phyloP scores from a whole-genome alignment of 306 rosid species.

The Vicia faba region DNA sequence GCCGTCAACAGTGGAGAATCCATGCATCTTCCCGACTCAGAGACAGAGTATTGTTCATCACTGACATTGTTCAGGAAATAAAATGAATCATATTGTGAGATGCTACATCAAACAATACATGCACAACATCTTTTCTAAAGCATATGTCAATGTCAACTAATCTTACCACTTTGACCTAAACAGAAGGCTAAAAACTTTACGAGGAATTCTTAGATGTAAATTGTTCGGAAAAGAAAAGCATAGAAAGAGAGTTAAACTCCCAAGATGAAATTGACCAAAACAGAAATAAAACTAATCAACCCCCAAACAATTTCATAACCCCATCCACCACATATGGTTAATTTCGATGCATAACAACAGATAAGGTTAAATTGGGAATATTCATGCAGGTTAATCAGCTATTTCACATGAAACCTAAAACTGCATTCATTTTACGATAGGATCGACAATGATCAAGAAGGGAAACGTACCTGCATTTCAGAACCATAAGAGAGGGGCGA shows the following conservation, averaged over 20 bases:
- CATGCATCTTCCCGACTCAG: slow-evolving; percentile 68
- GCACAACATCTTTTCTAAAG: neutral
- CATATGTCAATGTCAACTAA: neutral
- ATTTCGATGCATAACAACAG: too few relatives aligned
- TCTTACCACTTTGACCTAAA: slow-evolving; percentile 8
- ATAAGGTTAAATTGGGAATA: too few relatives aligned
- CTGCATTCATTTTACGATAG: too few relatives aligned
- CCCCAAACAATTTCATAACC: too few relatives aligned
- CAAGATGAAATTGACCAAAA: neutral
- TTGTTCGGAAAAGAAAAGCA: neutral
- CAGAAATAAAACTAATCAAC: too few relatives aligned
- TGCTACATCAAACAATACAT: neutral
- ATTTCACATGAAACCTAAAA: too few relatives aligned
- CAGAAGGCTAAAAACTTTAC: neutral
- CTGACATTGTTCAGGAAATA: slow-evolving; percentile 47
- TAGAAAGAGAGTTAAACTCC: neutral
- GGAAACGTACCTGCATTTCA: too few relatives aligned
- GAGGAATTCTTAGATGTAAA: slow-evolving; percentile 10
- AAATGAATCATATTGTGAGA: slow-evolving; percentile 7
- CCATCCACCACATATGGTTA: too few relatives aligned
- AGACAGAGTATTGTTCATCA: slow-evolving; percentile 58
- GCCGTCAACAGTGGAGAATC: slow-evolving; percentile 81
- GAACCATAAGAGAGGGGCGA: too few relatives aligned
- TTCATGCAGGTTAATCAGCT: too few relatives aligned
- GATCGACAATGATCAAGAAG: too few relatives aligned